A percentile compares a stretch with the other conserved stretches of the same genome.
Conservation (phyloP, 305 asterid genomes). For the Fraxinus nigra region DNA sequence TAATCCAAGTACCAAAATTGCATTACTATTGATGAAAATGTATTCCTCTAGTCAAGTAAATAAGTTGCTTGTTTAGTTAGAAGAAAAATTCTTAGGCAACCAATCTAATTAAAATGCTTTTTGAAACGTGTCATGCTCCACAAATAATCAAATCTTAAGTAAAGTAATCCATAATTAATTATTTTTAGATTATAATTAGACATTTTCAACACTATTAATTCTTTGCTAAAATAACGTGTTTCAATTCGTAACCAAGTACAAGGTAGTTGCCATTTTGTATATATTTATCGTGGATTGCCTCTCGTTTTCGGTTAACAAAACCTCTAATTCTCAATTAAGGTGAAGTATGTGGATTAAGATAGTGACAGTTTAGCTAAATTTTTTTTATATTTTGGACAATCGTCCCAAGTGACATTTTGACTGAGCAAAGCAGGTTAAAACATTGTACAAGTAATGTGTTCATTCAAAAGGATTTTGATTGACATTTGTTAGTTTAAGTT, state of each 20-base stretch:
- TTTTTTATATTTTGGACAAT: background rate
- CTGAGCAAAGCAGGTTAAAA: background rate
- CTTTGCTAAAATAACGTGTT: constrained; percentile 16
- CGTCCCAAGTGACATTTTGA: constrained; percentile 8
- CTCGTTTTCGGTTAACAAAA: constrained; percentile 48
- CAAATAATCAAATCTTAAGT: constrained; percentile 22
- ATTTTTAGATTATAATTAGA: constrained; percentile 23
- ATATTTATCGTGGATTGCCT: constrained; percentile 41
- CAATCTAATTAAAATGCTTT: constrained; percentile 16
- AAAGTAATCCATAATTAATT: constrained; percentile 45
- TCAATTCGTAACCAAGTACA: constrained; percentile 31
- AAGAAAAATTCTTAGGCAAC: constrained; percentile 14
- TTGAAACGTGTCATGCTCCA: constrained; percentile 36
- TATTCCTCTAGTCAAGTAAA: constrained; percentile 20
- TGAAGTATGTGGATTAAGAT: constrained; percentile 44
- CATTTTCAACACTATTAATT: constrained; percentile 36
- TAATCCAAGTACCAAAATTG: background rate
- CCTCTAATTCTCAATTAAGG: constrained; percentile 24
- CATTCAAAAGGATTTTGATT: background rate
- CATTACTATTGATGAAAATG: constrained; percentile 20
- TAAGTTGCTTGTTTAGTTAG: background rate
- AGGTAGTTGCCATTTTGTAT: constrained; percentile 51
- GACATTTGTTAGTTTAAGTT: constrained; percentile 18
- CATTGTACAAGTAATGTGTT: background rate
- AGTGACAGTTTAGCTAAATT: constrained; percentile 52